Percentiles rank a stretch among this genome's conserved stretches.
Conservation (phyloP, 176 grass and related monocot species). For the Carex kokanica region DNA sequence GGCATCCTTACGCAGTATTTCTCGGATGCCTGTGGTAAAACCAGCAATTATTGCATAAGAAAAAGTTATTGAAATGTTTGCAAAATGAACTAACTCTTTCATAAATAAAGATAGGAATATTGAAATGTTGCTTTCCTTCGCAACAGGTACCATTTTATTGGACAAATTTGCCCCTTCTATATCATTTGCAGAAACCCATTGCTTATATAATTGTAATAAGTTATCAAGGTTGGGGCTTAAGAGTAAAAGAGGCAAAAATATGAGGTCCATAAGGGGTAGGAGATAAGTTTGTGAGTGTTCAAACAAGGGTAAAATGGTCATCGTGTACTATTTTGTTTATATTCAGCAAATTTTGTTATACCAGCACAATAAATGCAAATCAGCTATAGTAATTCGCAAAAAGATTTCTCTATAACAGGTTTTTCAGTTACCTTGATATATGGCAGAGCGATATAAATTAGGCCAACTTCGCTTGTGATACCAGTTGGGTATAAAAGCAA, state of each 20-base stretch:
- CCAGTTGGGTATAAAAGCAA: slow-evolving; percentile 50
- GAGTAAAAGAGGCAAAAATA: background rate
- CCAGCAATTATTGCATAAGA: background rate
- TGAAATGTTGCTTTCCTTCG: background rate
- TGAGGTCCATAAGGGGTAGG: background rate
- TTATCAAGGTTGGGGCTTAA: background rate
- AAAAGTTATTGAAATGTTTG: background rate
- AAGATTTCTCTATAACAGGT: background rate
- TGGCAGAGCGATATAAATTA: slow-evolving; percentile 44
- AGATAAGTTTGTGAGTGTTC: background rate
- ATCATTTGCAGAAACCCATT: background rate
- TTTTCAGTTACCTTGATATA: slow-evolving; percentile 38
- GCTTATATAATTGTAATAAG: background rate
- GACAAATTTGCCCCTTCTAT: background rate
- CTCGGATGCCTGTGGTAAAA: slow-evolving; percentile 30
- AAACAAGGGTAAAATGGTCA: background rate
- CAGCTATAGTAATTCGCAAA: background rate
- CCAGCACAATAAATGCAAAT: background rate
- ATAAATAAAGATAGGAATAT: background rate
- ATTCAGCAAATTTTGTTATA: background rate
- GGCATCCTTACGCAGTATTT: slow-evolving; percentile 63
- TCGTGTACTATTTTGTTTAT: background rate
- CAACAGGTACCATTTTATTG: background rate
- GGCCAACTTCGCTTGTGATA: slow-evolving; percentile 52
- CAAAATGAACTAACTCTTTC: background rate